Base-by-base conservation (phyloP, 2,329 filamentous ascomycete genomes). In the Botrytis aclada region DNA sequence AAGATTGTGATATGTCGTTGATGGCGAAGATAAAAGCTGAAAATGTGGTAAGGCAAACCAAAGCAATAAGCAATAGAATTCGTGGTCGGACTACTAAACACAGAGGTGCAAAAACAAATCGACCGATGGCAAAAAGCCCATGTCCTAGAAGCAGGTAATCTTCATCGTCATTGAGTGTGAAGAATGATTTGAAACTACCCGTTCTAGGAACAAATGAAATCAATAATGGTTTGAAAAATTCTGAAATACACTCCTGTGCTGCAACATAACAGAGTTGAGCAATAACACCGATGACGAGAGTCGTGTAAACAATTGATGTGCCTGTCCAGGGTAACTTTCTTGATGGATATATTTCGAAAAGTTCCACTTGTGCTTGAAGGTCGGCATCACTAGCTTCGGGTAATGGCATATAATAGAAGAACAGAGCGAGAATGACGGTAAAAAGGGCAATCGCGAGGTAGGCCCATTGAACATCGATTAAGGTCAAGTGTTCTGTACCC, bases 211-310 rank as follows among this genome's bases (percentile, higher is more conserved):
- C 83, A 77, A 85, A 84, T 77, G 77, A 20, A 74, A 77, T 18
- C 69, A 90, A 77, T 18, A 90, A 81, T n/a, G 81, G 80, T 25
- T 85, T 81, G 78, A 92, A 90, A 80, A 86, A 91, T 77, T 90
- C 86, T 75, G 86, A 88, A 82, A 88, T 86, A 79, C 84, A 86
- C 78, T 90, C 90, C 78, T 97, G 94, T 0, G 90, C 88, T 12
- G 91, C 92, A 1, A 93, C 90, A 79, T 97, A 97, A 45, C 88
- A 88, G 84, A 93, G 97, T 78, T 97, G 93, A 0, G 92, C 89
- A 51, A 91, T 81, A 0, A 94, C 89, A 0, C 92, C 94, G 73
- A 95, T 86, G 74, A 89, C 88, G 14, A 97, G 85, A 37, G 85
- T 85, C 1, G 75, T 73, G 51, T 77, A 79, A 14, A 81, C 74